Evolutionary conservation across 73 alveolate genomes (phyloP).

Genomic region (Paramecium sexaurelia): DNA sequence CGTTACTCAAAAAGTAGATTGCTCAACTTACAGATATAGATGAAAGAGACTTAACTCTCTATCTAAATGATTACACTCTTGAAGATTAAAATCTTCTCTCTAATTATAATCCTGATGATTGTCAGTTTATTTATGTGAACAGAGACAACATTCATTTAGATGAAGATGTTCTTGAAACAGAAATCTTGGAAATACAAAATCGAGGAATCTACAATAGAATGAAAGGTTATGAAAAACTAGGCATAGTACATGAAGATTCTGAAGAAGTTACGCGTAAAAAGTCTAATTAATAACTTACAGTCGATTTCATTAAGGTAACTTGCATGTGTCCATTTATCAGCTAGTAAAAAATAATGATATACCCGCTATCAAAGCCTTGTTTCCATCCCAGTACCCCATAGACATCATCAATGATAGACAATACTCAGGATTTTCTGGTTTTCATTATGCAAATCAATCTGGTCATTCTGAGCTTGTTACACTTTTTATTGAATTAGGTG

Average conservation of each 20-base stretch:
- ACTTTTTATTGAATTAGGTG: not conserved
- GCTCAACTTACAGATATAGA: not conserved
- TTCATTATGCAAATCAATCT: slow-evolving; percentile 1
- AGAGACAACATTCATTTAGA: not conserved
- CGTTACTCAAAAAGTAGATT: not conserved
- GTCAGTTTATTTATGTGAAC: not conserved
- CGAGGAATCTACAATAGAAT: not conserved
- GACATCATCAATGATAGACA: slow-evolving; percentile 1
- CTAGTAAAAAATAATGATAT: not conserved
- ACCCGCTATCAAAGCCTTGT: not conserved
- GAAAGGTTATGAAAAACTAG: not conserved
- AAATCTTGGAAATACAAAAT: not conserved
- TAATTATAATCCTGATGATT: not conserved
- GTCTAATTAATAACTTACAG: not conserved
- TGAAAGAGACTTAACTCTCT: not conserved
- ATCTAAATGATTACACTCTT: not conserved
- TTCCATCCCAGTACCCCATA: not conserved
- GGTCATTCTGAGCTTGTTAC: not conserved
- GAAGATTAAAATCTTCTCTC: not conserved
- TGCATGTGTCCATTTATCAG: not conserved
- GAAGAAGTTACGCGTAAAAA: not conserved
- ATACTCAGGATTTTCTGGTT: not conserved
- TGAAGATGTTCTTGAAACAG: not conserved
- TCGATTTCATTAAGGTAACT: not conserved
- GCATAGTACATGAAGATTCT: not conserved